Base-by-base conservation (phyloP, 306 rosid genomes). In the Cotoneaster glaucophyllus region DNA sequence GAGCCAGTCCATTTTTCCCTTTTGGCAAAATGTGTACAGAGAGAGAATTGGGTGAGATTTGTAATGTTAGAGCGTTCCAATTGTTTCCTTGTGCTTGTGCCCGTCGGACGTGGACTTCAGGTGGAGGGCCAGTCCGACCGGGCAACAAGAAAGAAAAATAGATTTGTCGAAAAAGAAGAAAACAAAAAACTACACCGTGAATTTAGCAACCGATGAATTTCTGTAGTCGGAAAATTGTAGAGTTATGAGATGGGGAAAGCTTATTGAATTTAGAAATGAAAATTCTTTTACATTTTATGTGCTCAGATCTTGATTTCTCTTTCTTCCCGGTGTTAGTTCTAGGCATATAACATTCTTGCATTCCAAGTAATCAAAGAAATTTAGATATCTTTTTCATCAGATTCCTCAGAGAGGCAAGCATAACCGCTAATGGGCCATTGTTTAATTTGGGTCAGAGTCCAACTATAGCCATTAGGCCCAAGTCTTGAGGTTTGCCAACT, bases 201-300 rank as follows among this genome's bases (percentile, higher is more conserved):
- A 82, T 80, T 87, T 89, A 89, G 93, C 71, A 73, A 81, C 90
- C 88, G 87, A 84, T 79, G 85, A 64, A 74, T 84, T 85, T 77
- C 77, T 86, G 90, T 89, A 83, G 81, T 87, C 84, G 84, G 98
- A 77, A 50, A 85, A 90, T 83, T 90, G 97, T 92, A 90, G 98
- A 90, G 92, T 79, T 80, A 82, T 62, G 86, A 82, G 89, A 82
- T 76, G 81, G 90, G 78, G 71, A 84, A 85, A 78, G 93, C 67
- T 76, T 82, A 87, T 82, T 87, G 80, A 88, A 90, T 84, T 88
- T 85, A 78, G 56, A 83, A 86, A 77, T 84, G 77, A 84, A 87
- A 83, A 83, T 90, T 89, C 89, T 90, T 85, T 90, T 85, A 76
- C 78, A 63, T 81, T 69, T 81, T 65, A 19, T 78, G 73, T 11